Conservation (phyloP, 2,329 filamentous ascomycete genomes). For the Pseudogymnoascus sp. region DNA sequence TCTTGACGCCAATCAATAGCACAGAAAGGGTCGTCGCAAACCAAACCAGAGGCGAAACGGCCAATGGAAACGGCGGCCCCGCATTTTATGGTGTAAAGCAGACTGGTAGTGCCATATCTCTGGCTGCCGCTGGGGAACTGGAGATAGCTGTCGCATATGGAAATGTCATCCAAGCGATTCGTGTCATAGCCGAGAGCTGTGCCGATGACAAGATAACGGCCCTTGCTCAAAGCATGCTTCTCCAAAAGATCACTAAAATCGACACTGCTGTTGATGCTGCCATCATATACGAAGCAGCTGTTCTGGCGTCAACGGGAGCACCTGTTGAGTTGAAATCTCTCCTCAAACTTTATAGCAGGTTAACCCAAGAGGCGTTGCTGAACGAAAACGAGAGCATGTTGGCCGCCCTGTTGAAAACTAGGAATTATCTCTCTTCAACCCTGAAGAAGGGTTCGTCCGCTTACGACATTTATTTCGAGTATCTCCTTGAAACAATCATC, state of each 20-base stretch:
- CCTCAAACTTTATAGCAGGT: slow-evolving; percentile 71
- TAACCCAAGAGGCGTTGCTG: slow-evolving; percentile 64
- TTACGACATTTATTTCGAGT: slow-evolving; percentile 74
- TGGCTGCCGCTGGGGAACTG: slow-evolving; percentile 67
- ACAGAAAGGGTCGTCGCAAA: slow-evolving; percentile 35
- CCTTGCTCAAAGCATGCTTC: slow-evolving; percentile 84
- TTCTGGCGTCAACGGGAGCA: slow-evolving; percentile 67
- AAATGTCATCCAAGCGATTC: slow-evolving; percentile 91
- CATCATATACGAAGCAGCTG: slow-evolving; percentile 75
- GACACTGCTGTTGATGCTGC: slow-evolving; percentile 71
- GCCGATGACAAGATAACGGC: slow-evolving; percentile 88
- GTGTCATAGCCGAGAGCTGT: slow-evolving; percentile 73
- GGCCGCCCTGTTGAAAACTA: slow-evolving; percentile 70
- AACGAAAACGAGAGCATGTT: slow-evolving; percentile 60
- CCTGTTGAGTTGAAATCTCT: slow-evolving; percentile 77
- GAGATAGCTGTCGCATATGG: slow-evolving; percentile 69
- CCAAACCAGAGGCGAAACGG: slow-evolving; percentile 6
- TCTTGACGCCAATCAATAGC: slow-evolving; percentile 64
- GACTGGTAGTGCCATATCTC: slow-evolving; percentile 69
- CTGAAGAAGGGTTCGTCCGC: slow-evolving; percentile 61
- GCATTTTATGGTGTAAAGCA: slow-evolving; percentile 46
- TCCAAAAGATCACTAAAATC: slow-evolving; percentile 90
- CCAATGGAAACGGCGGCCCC: slow-evolving; percentile 47
- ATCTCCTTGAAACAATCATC: slow-evolving; percentile 78
- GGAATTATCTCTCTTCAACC: slow-evolving; percentile 66